phyloP scores from a whole-genome alignment of 257 asterid species.

The Echites panduratus region DNA sequence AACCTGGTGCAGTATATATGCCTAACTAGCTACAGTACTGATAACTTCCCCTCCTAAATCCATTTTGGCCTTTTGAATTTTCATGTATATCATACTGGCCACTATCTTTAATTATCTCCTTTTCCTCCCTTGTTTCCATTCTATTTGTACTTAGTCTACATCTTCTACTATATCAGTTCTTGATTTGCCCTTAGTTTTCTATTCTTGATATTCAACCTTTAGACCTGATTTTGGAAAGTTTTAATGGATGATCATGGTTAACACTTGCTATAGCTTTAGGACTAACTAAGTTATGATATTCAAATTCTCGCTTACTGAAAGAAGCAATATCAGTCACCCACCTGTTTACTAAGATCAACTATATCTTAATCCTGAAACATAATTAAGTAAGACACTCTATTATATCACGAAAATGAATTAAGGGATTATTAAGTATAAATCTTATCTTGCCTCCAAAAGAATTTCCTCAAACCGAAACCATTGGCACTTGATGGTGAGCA shows the following conservation, averaged over 20 bases:
- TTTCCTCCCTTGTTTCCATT: neutral
- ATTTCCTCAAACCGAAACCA: no score
- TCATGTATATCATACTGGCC: neutral
- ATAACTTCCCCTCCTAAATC: neutral
- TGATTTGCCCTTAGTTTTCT: neutral
- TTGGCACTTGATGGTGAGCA: constrained; percentile 5
- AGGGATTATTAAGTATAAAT: no score
- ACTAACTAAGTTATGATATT: neutral
- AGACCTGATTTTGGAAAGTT: neutral
- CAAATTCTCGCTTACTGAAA: neutral
- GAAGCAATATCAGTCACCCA: neutral
- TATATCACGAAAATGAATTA: no score
- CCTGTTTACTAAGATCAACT: neutral
- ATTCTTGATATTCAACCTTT: neutral
- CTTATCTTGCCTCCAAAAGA: no score
- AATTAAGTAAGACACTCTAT: no score
- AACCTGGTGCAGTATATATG: no score
- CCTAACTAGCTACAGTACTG: no score
- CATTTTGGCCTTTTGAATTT: neutral
- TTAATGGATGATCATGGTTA: neutral
- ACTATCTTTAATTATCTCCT: no score
- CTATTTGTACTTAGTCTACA: no score
- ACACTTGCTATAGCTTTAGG: neutral
- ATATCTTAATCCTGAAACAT: neutral
- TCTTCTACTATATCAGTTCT: neutral